phyloP scores from a whole-genome alignment of 805 yeast species.

The Candida railenensis region DNA sequence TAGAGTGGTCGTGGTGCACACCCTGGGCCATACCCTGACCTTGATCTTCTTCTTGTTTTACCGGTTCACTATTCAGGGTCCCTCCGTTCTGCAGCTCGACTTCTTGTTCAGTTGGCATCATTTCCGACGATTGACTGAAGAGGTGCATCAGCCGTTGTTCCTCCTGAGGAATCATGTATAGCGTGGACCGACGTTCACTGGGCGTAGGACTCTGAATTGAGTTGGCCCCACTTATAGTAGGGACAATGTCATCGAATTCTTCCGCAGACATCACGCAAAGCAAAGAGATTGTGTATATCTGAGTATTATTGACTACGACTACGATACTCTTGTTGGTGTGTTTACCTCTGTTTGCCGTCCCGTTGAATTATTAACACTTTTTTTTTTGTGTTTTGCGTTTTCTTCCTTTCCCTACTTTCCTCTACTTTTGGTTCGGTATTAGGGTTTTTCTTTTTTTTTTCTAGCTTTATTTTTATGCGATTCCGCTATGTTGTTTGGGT shows the following conservation, averaged over 20 bases:
- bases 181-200: neutral
- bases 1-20: neutral
- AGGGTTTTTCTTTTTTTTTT: no score
- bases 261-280: slow-evolving; percentile 6
- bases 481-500: neutral
- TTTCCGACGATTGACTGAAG: slow-evolving; percentile 1
- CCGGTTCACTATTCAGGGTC: no score
- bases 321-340: no score
- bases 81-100: neutral
- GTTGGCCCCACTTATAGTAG: slow-evolving; percentile 1
- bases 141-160: slow-evolving; percentile 1
- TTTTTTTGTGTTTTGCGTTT: no score
- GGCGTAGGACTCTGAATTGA: neutral
- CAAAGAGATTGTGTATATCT: neutral
- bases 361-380: no score
- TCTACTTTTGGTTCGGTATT: no score
- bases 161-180: slow-evolving; percentile 1
- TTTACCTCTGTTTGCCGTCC: no score
- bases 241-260: slow-evolving; percentile 4
- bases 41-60: no score
- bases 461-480: neutral
- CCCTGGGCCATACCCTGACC: neutral
- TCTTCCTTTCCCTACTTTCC: no score
- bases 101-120: neutral
- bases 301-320: neutral